Base-by-base conservation (phyloP, 257 asterid species). In the Penstemon eatonii region DNA sequence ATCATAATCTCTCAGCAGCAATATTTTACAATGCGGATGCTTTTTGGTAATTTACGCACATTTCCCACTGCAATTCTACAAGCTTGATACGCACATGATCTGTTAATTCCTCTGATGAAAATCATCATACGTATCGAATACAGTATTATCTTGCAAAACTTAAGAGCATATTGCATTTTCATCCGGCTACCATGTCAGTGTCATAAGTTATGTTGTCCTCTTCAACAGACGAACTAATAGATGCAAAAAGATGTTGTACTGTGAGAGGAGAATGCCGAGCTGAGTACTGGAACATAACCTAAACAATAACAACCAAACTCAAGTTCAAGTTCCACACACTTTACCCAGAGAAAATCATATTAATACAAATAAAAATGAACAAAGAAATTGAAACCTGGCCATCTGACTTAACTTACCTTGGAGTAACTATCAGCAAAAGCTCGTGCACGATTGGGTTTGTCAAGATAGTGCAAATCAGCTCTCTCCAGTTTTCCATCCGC, bases 361-460 rank as follows among this genome's bases (percentile, higher is more conserved):
- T 33, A 18, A 52, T 25, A 8, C 11, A 37, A 33, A 55, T 8
- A 45, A 36, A 12, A 5, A 12, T 37, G 50, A 42, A 43, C 4
- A 56, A 33, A 36, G 3, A 7, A 8, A 33, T 15, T 4, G 5
- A 52, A 8, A 3, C 58, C 39, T 15, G 11, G 12, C 15, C 5
- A 3, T 0, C 8, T 8, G 18, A 13, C 38, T 11, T 53, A 8
- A 36, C 82, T 76, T 69, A 87, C 99, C 95, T 91, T 94, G 59
- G 99, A 94, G 86, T 80, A 89, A 73, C 96, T 87, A 81, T 94
- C 99, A 8, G 97, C 96, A 75, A 91, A 89, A 38, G 88, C 83
- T 71, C 96, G 92, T 9, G 90, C 84, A 36, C 96, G 96, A 66
- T 91, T 91, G 70, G 93, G 66, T 79, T 86, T 89, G 40, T 89